Percentiles rank a stretch among this genome's conserved stretches.
phyloP scores from a whole-genome alignment of 2,329 filamentous ascomycete genomes.

The Calycina herbarum region DNA sequence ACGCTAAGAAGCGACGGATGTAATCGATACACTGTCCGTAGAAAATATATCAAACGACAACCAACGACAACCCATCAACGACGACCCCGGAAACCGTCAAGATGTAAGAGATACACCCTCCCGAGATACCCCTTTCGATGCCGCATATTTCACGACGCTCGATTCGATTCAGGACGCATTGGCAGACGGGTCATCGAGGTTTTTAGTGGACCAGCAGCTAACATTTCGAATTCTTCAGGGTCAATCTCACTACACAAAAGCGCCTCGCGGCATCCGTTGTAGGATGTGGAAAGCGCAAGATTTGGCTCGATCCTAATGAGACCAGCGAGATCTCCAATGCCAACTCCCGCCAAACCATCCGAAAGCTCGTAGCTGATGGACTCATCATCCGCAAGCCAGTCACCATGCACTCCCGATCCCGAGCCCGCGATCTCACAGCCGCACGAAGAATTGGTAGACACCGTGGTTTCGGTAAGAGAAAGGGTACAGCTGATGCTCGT shows the following conservation, averaged over 20 bases:
- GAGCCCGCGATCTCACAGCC: conserved; percentile 91
- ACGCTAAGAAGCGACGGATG: neutral
- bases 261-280: conserved; percentile 98
- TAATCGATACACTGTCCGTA: conserved; percentile 11
- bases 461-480: conserved; percentile 99
- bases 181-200: conserved; percentile 25
- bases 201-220: conserved; percentile 23
- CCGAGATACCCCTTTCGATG: neutral
- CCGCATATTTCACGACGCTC: neutral
- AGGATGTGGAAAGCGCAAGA: conserved; percentile 99
- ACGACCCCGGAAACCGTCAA: conserved; percentile 36
- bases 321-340: conserved; percentile 99
- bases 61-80: conserved; percentile 34
- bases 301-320: conserved; percentile 99
- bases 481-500: conserved; percentile 99
- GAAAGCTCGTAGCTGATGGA: conserved; percentile 99
- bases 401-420: conserved; percentile 98
- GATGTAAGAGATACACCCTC: conserved; percentile 32
- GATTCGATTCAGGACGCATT: neutral
- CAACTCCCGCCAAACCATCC: conserved; percentile 99
- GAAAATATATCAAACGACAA: conserved; percentile 15
- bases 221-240: conserved; percentile 60
- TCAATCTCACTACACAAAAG: conserved; percentile 99
- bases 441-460: conserved; percentile 95
- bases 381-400: conserved; percentile 99